Evolutionary conservation across 768 basidiomycete genomes (phyloP), one percentile per base, ranked within the genome.

Genomic region (Leccinum boreale): DNA sequence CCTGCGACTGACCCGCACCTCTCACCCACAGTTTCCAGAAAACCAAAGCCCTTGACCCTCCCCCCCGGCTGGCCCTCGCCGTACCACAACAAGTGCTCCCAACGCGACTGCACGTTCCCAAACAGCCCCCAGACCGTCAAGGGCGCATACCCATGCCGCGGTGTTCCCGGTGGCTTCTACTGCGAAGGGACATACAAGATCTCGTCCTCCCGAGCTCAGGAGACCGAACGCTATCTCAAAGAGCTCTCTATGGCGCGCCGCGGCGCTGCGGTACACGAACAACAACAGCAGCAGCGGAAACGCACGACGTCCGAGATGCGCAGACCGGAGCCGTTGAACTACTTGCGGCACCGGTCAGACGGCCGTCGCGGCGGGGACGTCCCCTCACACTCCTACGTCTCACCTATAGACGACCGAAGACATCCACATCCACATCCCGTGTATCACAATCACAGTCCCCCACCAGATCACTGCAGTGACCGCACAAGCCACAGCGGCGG

Each of bases 51-150:
- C 23, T 57, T 63, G 26, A 58, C 65, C 2, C 63, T 71, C 5
- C 74, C 73, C 1, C 56, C 69, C 3, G 66, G 65, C 39, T 75
- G 75, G 75, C 74, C 74, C 19, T 75, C 75, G 9, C 65, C 65
- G 9, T 74, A 64, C 54, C 75, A 76, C 52, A 72, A 74, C 63
- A 76, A 72, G 54, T 75, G 74, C 35, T 69, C 68, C 50, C 67
- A 73, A 44, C 68, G 42, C 44, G 69, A 66, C n/a, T 75, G 74
- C 52, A 66, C 59, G 44, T 68, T 62, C 44, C 62, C 74, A 0
- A 75, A 75, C 31, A 59, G 9, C 31, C 74, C 75, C 2, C 62
- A 68, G 47, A 65, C 67, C 19, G 55, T 48, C 55, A 69, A 70
- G 45, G 74, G 74, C 26, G 61, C 61, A 44, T 71, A 76, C 44